Evolutionary conservation across 148 eudicot species (phyloP).

Genomic region (Amaranthus cruentus): DNA sequence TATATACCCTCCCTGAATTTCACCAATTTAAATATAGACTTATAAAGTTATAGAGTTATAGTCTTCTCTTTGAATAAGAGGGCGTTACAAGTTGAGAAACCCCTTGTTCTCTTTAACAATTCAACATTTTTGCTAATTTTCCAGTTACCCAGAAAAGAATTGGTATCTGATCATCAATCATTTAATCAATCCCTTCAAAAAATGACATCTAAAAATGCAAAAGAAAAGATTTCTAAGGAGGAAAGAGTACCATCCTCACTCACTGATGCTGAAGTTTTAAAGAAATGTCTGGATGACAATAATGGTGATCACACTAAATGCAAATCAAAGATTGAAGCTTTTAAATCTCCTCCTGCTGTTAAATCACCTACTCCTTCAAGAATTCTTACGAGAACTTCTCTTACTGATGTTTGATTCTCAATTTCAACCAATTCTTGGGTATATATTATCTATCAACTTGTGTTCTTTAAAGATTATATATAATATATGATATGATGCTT

Average conservation of each 20-base stretch:
- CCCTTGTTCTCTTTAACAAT: too few relatives aligned
- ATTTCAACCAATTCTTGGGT: conserved; percentile 2
- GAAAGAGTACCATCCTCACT: conserved; percentile 11
- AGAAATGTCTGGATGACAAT: conserved; percentile 45
- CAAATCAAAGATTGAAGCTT: conserved; percentile 35
- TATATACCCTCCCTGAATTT: too few relatives aligned
- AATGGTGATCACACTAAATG: conserved; percentile 44
- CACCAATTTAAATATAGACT: too few relatives aligned
- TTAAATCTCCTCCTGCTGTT: conserved; percentile 25
- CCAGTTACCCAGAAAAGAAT: too few relatives aligned
- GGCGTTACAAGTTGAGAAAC: too few relatives aligned
- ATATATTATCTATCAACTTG: background rate
- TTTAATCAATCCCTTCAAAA: background rate
- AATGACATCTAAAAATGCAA: conserved; percentile 1
- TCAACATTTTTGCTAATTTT: too few relatives aligned
- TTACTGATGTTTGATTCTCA: conserved; percentile 43
- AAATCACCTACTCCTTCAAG: conserved; percentile 17
- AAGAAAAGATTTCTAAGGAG: conserved; percentile 5
- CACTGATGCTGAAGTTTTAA: conserved; percentile 25
- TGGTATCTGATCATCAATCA: background rate
- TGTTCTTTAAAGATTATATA: too few relatives aligned
- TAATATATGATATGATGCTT: too few relatives aligned
- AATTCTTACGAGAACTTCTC: conserved; percentile 35
- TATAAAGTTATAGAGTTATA: too few relatives aligned
- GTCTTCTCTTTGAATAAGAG: too few relatives aligned